Base-by-base conservation (phyloP, 805 yeast genomes). In the Starmerella floris region DNA sequence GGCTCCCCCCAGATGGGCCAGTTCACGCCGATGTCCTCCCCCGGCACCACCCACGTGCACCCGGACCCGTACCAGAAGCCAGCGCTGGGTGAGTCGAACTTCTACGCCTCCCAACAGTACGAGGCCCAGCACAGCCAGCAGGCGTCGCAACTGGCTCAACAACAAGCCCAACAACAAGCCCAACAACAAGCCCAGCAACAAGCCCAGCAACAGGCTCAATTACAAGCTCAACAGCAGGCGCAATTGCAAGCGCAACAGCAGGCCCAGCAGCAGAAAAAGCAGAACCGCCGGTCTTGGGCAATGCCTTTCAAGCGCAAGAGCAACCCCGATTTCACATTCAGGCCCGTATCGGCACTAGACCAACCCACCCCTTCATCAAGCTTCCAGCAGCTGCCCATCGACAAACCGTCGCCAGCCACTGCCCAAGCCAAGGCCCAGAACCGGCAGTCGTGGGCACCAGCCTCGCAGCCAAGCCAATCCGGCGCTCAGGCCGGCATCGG, bases 221-320 rank as follows among this genome's bases (percentile, higher is more conserved):
- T 13, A n/a, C 39, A 10, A 30, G 17, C 17, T 6, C 17, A 10
- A 16, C 17, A 10, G 17, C 32, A 30, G 17, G 15, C 32, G 17
- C 17, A 26, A 11, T 9, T 16, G 30, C 37, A 37, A 22, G 11
- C 9, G 9, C 11, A 20, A 9, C 15, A 22, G 17, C 25, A 20
- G n/a, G 17, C 6, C 26, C 11, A 16, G 13, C 22, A 23, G 3
- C 30, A 36, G 35, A 30, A 35, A 16, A 43, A 27, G 17, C 23
- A 37, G 37, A 52, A 52, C 46, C 53, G 56, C 19, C 45, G 63
- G 25, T 60, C 66, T 2, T 67, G 72, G 71, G 65, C 66, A 9
- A 61, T 66, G 37, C 70, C 71, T 22, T 66, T 67, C 53, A 55
- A 66, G 43, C 56, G 65, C 26, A 55, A 61, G 41, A 56, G 30